Conservation (phyloP, 2,329 filamentous ascomycete genomes). For the Aspergillus felis region DNA sequence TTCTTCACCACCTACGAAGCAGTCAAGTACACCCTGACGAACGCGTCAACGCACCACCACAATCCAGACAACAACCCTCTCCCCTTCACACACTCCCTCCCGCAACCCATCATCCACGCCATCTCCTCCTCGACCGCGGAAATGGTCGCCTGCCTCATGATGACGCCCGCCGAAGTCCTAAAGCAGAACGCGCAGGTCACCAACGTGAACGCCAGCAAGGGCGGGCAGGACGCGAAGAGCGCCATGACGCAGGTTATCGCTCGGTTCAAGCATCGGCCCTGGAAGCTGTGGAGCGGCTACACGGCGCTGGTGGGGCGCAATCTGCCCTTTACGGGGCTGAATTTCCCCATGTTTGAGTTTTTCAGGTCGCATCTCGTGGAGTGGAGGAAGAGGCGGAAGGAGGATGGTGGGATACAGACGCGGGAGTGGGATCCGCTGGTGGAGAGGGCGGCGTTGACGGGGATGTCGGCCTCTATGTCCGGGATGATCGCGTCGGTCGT, state of each 20-base stretch:
- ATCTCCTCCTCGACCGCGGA: slow-evolving; percentile 73
- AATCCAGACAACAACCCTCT: neutral
- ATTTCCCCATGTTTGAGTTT: slow-evolving; percentile 83
- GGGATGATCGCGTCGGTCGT: slow-evolving; percentile 71
- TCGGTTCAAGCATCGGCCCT: slow-evolving; percentile 54
- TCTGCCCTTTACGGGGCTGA: slow-evolving; percentile 79
- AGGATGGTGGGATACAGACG: slow-evolving; percentile 18
- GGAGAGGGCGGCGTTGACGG: slow-evolving; percentile 69
- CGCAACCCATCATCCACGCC: slow-evolving; percentile 67
- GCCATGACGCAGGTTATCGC: slow-evolving; percentile 56
- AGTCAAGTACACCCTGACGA: slow-evolving; percentile 61
- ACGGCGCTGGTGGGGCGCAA: slow-evolving; percentile 77
- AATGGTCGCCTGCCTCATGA: slow-evolving; percentile 77
- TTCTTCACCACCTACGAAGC: slow-evolving; percentile 91
- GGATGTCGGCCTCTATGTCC: slow-evolving; percentile 66
- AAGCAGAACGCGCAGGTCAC: slow-evolving; percentile 95
- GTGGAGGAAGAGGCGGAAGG: slow-evolving; percentile 36
- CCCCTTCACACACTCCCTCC: slow-evolving; percentile 46
- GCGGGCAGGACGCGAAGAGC: slow-evolving; percentile 28
- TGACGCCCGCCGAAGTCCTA: slow-evolving; percentile 84
- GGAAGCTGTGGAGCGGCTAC: slow-evolving; percentile 65
- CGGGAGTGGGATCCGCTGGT: slow-evolving; percentile 41
- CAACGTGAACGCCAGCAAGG: slow-evolving; percentile 24
- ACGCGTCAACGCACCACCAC: slow-evolving; percentile 37
- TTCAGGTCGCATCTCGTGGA: slow-evolving; percentile 54